Evolutionary conservation across 2,329 filamentous ascomycete species (phyloP).

Genomic region (Lachnellula hyalina): DNA sequence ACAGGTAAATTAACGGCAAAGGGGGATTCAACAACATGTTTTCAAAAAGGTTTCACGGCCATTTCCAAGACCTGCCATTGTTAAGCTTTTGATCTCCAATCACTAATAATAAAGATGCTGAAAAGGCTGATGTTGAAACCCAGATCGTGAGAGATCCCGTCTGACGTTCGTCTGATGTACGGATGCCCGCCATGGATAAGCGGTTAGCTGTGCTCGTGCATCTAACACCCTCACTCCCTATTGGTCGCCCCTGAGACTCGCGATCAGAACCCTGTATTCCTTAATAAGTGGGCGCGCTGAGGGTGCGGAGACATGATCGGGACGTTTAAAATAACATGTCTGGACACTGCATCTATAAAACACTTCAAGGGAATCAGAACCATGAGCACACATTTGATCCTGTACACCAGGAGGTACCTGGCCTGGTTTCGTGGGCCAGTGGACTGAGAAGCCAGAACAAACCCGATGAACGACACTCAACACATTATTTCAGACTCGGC

Average conservation of each 20-base stretch:
- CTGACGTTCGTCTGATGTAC: conserved; percentile 19
- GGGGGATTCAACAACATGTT: conserved; percentile 3
- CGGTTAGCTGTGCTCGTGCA: conserved; percentile 11
- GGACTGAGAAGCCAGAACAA: no score
- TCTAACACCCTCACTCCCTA: conserved; percentile 5
- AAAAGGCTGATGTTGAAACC: conserved; percentile 16
- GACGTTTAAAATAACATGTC: background rate
- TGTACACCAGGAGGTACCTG: no score
- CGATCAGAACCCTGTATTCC: no score
- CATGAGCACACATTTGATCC: no score
- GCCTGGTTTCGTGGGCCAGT: no score
- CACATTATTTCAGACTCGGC: no score
- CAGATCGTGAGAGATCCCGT: conserved; percentile 11
- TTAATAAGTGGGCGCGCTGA: no score
- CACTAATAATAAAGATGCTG: conserved; percentile 11
- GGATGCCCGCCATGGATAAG: conserved; percentile 18
- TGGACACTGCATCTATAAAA: background rate
- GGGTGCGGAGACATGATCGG: no score
- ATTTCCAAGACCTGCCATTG: conserved; percentile 1
- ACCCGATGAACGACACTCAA: no score
- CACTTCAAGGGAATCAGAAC: background rate
- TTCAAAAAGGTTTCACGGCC: conserved; percentile 20
- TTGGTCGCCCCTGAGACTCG: background rate
- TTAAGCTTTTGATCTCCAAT: conserved; percentile 1
- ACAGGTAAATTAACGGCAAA: conserved; percentile 1